A percentile compares a stretch with the other conserved stretches of the same genome.
phyloP scores from a whole-genome alignment of 2,329 filamentous ascomycete genomes.

The Penicillium sp. region DNA sequence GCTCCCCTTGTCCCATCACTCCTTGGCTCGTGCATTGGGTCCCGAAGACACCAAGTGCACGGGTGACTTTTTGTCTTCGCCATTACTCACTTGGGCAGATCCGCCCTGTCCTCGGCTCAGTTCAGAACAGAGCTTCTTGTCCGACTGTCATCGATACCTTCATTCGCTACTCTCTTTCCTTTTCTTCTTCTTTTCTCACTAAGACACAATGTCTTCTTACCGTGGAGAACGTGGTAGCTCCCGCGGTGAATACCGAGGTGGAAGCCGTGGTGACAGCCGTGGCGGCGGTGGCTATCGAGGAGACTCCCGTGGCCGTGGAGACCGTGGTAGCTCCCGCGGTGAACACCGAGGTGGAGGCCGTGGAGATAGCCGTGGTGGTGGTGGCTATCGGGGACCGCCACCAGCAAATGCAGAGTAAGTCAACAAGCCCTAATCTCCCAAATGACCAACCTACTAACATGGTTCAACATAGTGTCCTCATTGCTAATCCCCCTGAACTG shows the following conservation, averaged over 20 bases:
- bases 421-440: background rate
- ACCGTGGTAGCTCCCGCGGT: no score
- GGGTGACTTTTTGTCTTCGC: background rate
- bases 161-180: background rate
- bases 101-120: background rate
- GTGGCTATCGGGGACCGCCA: background rate
- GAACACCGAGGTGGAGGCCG: constrained; percentile 1
- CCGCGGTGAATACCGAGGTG: constrained; percentile 4
- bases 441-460: background rate
- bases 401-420: background rate
- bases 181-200: background rate
- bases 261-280: background rate
- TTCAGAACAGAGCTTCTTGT: background rate
- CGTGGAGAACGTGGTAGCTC: background rate
- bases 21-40: background rate
- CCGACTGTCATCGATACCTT: background rate
- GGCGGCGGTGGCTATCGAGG: constrained; percentile 1
- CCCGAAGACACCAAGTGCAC: background rate
- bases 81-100: background rate
- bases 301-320: background rate
- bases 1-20: background rate
- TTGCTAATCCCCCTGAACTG: background rate
- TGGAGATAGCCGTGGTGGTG: background rate
- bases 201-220: background rate
- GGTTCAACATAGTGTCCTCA: background rate